A percentile compares a stretch with the other conserved stretches of the same genome.
Evolutionary conservation across 306 rosid species (phyloP).

Genomic region (Styphnolobium japonicum): DNA sequence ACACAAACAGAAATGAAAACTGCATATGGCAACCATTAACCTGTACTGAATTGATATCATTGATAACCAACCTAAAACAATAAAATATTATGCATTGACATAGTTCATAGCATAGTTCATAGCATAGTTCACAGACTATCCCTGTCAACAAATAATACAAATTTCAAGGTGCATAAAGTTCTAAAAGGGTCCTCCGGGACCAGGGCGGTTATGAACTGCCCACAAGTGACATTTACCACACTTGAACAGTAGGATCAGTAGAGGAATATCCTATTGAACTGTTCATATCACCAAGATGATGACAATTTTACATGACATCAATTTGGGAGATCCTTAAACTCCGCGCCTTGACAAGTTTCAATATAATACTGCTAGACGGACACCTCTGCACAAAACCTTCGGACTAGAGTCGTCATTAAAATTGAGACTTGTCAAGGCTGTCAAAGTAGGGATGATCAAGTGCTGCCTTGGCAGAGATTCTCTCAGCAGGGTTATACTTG

Average conservation of each 20-base stretch:
- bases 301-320: slow-evolving; percentile 31
- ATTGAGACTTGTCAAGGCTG: slow-evolving; percentile 89
- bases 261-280: background rate
- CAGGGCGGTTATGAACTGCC: background rate
- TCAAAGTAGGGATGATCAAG: slow-evolving; percentile 93
- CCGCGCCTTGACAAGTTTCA: slow-evolving; percentile 5
- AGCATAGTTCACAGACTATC: background rate
- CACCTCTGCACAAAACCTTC: slow-evolving; percentile 8
- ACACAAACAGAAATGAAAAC: background rate
- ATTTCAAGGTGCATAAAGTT: slow-evolving; percentile 6
- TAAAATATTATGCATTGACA: background rate
- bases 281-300: slow-evolving; percentile 70
- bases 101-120: background rate
- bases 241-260: background rate
- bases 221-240: background rate
- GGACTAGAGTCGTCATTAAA: slow-evolving; percentile 26
- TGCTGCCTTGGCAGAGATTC: slow-evolving; percentile 98
- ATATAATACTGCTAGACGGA: background rate
- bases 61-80: background rate
- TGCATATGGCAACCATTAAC: background rate
- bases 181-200: background rate
- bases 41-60: background rate
- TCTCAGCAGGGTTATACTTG: slow-evolving; percentile 72
- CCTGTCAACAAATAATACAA: slow-evolving; percentile 14
- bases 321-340: background rate